These are phyloP conservation scores for Ilex aquifolium DNA, from an alignment of 257 asterid genomes.

Conservation along the genomic window DNA sequence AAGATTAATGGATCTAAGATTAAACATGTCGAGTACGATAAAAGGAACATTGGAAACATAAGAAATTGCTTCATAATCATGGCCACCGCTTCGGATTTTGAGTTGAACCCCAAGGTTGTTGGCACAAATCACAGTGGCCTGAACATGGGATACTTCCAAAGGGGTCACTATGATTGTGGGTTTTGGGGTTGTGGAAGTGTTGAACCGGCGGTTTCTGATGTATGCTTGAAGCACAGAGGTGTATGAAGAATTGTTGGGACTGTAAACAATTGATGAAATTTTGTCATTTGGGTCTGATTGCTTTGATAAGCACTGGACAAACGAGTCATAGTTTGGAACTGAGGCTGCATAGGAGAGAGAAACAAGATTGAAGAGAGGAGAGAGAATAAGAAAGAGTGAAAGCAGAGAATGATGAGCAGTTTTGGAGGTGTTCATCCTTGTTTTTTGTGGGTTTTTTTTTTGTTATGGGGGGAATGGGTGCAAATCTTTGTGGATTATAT, in stretches of 20 bases:
- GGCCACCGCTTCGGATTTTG: neutral
- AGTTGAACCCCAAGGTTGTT: neutral
- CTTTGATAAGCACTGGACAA: conserved; percentile 32
- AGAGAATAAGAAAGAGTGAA: no score
- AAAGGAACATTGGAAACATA: neutral
- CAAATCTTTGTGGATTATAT: no score
- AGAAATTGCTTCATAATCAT: neutral
- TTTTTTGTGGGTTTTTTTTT: no score
- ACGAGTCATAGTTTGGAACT: conserved; percentile 9
- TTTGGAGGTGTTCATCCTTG: no score
- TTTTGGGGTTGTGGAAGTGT: neutral
- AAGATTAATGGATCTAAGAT: neutral
- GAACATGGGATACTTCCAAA: neutral
- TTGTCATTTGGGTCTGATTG: conserved; percentile 26
- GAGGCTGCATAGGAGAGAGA: conserved; percentile 18
- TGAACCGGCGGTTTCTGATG: conserved; percentile 31
- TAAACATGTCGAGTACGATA: neutral
- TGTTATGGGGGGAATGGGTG: no score
- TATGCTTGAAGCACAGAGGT: conserved; percentile 38
- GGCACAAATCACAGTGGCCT: neutral
- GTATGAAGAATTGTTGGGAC: conserved; percentile 38
- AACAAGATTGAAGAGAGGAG: no score
- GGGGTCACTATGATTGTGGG: neutral
- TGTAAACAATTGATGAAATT: conserved; percentile 39
- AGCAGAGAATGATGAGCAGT: no score